phyloP scores from a whole-genome alignment of 192 early-diverging fungal genomes.

The Kappamyces sp. region DNA sequence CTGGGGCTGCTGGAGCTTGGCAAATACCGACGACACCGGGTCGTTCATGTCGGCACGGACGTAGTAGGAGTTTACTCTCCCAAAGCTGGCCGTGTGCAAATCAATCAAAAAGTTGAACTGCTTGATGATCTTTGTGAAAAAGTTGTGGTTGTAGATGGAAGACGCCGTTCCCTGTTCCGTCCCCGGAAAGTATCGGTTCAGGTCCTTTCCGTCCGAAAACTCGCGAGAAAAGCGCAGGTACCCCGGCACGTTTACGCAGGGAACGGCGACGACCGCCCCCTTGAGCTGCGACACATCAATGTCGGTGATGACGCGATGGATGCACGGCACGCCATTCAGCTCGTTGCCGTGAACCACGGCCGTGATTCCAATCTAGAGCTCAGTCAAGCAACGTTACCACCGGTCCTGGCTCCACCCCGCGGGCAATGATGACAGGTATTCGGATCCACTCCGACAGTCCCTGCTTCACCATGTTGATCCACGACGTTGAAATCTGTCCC shows the following conservation, averaged over 20 bases:
- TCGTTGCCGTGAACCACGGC: slow-evolving; percentile 91
- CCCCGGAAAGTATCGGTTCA: slow-evolving; percentile 84
- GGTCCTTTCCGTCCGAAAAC: slow-evolving; percentile 80
- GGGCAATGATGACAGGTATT: slow-evolving; percentile 73
- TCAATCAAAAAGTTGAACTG: slow-evolving; percentile 84
- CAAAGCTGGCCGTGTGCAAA: slow-evolving; percentile 80
- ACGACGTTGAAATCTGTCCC: slow-evolving; percentile 53
- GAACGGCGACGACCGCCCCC: slow-evolving; percentile 82
- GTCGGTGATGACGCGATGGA: slow-evolving; percentile 77
- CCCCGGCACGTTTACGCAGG: slow-evolving; percentile 81
- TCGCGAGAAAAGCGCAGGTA: slow-evolving; percentile 72
- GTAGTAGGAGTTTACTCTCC: slow-evolving; percentile 81
- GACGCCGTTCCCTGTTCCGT: slow-evolving; percentile 57
- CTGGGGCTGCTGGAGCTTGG: slow-evolving; percentile 80
- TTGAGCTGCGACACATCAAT: slow-evolving; percentile 65
- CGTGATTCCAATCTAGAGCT: slow-evolving; percentile 59
- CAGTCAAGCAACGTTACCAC: slow-evolving; percentile 15
- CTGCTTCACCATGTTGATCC: slow-evolving; percentile 69
- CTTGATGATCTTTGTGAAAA: slow-evolving; percentile 71
- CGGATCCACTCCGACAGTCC: slow-evolving; percentile 56
- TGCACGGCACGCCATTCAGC: slow-evolving; percentile 85
- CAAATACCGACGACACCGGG: slow-evolving; percentile 62
- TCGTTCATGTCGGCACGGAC: slow-evolving; percentile 83
- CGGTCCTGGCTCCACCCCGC: slow-evolving; percentile 50
- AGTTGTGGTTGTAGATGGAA: slow-evolving; percentile 74